Percentiles rank a stretch among this genome's conserved stretches.
Conservation (phyloP, 768 basidiomycete species). For the Trichaptum fuscoviolaceum region DNA sequence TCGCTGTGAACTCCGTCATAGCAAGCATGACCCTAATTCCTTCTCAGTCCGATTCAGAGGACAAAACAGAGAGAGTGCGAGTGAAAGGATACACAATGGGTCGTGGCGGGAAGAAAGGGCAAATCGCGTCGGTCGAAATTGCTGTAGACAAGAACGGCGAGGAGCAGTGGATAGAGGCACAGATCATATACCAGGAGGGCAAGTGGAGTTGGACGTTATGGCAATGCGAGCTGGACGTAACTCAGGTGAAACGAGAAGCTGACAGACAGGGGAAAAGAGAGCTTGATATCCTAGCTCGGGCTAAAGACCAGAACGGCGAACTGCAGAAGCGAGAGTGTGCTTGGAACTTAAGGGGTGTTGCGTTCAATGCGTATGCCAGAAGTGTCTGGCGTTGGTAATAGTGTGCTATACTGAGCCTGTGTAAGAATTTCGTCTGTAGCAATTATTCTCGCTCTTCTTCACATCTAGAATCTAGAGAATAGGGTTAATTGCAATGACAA, state of each 20-base stretch:
- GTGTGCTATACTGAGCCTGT: neutral
- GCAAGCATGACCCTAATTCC: slow-evolving; percentile 19
- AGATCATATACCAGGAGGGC: slow-evolving; percentile 55
- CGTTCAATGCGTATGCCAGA: slow-evolving; percentile 26
- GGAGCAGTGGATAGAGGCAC: slow-evolving; percentile 42
- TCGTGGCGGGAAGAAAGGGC: slow-evolving; percentile 29
- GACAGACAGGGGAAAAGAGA: slow-evolving; percentile 9
- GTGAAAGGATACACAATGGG: slow-evolving; percentile 57
- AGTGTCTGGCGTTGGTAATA: neutral
- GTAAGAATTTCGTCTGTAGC: too few species aligned
- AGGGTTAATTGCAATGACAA: neutral
- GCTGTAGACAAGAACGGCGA: slow-evolving; percentile 42
- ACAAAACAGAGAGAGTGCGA: neutral
- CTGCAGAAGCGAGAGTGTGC: slow-evolving; percentile 42
- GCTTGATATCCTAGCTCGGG: slow-evolving; percentile 38
- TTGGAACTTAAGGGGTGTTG: slow-evolving; percentile 71
- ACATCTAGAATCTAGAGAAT: neutral
- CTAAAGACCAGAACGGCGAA: slow-evolving; percentile 43
- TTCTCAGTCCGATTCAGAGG: neutral
- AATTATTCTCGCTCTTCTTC: too few species aligned
- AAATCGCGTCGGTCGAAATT: slow-evolving; percentile 45
- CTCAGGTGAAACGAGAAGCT: slow-evolving; percentile 23
- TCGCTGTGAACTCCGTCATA: slow-evolving; percentile 61
- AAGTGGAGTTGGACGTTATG: slow-evolving; percentile 74
- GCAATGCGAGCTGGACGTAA: slow-evolving; percentile 44